A percentile compares a stretch with the other conserved stretches of the same genome.
phyloP scores from a whole-genome alignment of 148 eudicot genomes.

The Gaultheria prostrata region DNA sequence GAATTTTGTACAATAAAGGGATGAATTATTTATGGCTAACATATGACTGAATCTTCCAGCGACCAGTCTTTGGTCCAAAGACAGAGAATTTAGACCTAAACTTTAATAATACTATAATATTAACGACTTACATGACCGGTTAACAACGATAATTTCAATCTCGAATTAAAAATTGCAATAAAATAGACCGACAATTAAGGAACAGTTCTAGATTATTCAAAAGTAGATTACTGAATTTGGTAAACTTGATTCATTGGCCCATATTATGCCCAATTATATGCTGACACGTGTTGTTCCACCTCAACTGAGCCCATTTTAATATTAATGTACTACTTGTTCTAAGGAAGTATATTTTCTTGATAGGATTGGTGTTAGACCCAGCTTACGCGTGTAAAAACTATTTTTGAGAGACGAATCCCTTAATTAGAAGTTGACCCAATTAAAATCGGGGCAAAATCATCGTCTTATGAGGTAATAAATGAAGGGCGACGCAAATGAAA shows the following conservation, averaged over 20 bases:
- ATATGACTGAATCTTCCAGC: not conserved
- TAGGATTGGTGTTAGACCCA: too few relatives aligned
- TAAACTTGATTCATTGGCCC: not conserved
- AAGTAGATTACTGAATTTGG: not conserved
- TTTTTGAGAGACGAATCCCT: too few relatives aligned
- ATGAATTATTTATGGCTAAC: not conserved
- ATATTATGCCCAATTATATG: not conserved
- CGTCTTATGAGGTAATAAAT: too few relatives aligned
- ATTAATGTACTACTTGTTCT: too few relatives aligned
- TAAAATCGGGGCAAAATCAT: too few relatives aligned
- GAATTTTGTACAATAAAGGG: too few relatives aligned
- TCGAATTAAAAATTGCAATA: too few relatives aligned
- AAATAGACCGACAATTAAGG: not conserved
- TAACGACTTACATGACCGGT: not conserved
- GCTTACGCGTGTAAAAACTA: too few relatives aligned
- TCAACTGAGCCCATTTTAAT: not conserved
- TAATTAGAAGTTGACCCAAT: too few relatives aligned
- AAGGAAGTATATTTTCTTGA: too few relatives aligned
- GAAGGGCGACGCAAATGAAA: too few relatives aligned
- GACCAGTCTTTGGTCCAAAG: conserved; percentile 12
- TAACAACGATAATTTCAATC: not conserved
- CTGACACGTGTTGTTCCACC: not conserved
- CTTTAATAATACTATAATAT: not conserved
- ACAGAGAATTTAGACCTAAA: not conserved
- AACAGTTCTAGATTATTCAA: not conserved